A percentile compares a stretch with the other conserved stretches of the same genome.
Conservation (phyloP, 78 protist genomes). For the Cavenderia fasciculata region DNA sequence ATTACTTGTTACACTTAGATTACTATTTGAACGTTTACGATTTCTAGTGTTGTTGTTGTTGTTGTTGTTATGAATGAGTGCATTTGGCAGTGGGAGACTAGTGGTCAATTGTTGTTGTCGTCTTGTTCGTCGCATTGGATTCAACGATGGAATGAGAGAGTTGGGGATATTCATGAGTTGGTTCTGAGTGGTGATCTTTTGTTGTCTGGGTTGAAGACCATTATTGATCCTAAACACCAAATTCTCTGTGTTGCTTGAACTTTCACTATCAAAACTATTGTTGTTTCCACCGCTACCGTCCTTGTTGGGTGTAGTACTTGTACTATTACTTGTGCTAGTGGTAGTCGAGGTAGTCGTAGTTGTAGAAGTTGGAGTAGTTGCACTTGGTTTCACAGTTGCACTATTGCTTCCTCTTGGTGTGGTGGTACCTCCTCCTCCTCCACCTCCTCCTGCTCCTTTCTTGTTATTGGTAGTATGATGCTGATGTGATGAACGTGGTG, state of each 20-base stretch:
- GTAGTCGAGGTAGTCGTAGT: neutral
- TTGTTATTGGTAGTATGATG: neutral
- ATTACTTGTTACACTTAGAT: neutral
- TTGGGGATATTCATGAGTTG: no score
- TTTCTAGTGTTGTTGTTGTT: neutral
- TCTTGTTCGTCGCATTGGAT: no score
- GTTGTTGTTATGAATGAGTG: no score
- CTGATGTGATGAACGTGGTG: conserved; percentile 7
- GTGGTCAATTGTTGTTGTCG: no score
- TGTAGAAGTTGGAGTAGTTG: neutral
- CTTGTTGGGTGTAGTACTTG: neutral
- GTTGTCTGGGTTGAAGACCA: conserved; percentile 6
- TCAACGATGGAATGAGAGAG: neutral
- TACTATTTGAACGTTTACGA: neutral
- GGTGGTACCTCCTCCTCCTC: neutral
- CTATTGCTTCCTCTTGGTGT: no score
- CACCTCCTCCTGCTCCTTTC: neutral
- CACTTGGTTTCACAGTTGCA: no score
- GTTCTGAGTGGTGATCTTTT: no score
- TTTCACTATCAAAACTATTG: no score
- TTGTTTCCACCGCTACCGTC: no score
- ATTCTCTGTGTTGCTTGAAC: no score
- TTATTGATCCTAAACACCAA: neutral
- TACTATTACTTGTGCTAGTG: neutral
- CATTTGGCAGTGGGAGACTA: no score